Percentiles rank a stretch among this genome's conserved stretches.
Evolutionary conservation across 2,329 filamentous ascomycete species (phyloP).

Genomic region (Cadophora malorum): DNA sequence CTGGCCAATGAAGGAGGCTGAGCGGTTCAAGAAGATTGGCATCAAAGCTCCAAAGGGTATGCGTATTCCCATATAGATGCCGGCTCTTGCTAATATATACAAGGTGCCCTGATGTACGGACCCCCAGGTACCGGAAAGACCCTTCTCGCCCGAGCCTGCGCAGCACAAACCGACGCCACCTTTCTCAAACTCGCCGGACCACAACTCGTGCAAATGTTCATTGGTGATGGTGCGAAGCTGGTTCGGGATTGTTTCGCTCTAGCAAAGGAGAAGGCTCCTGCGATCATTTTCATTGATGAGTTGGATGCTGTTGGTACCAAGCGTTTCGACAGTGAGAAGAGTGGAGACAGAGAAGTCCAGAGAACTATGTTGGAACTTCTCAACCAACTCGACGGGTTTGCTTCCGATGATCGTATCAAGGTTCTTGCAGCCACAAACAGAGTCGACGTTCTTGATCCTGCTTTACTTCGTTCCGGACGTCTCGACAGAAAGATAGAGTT

Average conservation of each 20-base stretch:
- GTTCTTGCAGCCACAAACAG: conserved; percentile 94
- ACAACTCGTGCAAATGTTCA: conserved; percentile 99
- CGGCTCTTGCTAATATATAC: conserved; percentile 20
- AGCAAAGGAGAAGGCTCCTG: conserved; percentile 97
- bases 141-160: conserved; percentile 91
- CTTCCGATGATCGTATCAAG: conserved; percentile 95
- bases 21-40: conserved; percentile 99
- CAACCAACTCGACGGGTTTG: conserved; percentile 98
- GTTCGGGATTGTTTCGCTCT: conserved; percentile 97
- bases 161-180: conserved; percentile 96
- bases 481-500: conserved; percentile 98
- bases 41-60: conserved; percentile 99
- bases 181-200: conserved; percentile 98
- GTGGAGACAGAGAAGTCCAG: conserved; percentile 96
- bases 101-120: conserved; percentile 97
- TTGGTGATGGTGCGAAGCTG: conserved; percentile 96
- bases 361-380: conserved; percentile 98
- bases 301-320: conserved; percentile 98
- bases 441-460: conserved; percentile 91
- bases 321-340: conserved; percentile 98
- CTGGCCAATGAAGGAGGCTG: conserved; percentile 99
- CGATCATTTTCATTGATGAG: conserved; percentile 99
- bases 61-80: conserved; percentile 35
- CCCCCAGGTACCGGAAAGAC: conserved; percentile 91
- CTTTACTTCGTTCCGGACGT: conserved; percentile 87